Evolutionary conservation across 78 protist genomes (phyloP).

Genomic region (Dictyostelium intermedium): DNA sequence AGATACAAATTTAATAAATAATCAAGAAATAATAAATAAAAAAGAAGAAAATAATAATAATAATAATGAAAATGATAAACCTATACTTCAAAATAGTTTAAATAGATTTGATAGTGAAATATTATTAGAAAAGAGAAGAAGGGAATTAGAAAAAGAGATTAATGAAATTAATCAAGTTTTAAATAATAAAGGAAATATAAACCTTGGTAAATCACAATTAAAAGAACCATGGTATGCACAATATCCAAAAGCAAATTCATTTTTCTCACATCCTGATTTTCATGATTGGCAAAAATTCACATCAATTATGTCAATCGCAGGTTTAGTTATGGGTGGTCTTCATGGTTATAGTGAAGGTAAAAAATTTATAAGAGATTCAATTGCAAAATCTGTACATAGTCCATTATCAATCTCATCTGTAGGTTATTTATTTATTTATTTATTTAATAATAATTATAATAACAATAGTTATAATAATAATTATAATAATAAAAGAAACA

Average conservation of each 20-base stretch:
- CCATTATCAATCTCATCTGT: slow-evolving; percentile 50
- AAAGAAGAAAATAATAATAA: background rate
- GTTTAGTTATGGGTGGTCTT: slow-evolving; percentile 57
- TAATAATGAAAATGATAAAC: background rate
- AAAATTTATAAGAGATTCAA: slow-evolving; percentile 2
- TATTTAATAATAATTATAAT: background rate
- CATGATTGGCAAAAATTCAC: background rate
- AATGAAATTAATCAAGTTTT: background rate
- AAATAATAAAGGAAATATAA: background rate
- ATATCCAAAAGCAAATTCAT: background rate
- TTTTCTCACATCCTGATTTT: slow-evolving; percentile 36
- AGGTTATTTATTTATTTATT: background rate
- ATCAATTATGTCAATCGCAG: slow-evolving; percentile 18
- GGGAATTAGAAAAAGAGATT: slow-evolving; percentile 29
- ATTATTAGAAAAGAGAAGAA: slow-evolving; percentile 34
- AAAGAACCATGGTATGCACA: background rate
- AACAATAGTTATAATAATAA: background rate
- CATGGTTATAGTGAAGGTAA: slow-evolving; percentile 42
- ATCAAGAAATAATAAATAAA: background rate
- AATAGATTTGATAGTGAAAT: background rate
- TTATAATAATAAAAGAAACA: background rate
- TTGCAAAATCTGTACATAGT: slow-evolving; percentile 5
- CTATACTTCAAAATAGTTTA: background rate
- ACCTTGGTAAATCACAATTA: background rate
- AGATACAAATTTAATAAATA: background rate